Base-by-base conservation (phyloP, 306 rosid genomes). In the Pueraria montana region DNA sequence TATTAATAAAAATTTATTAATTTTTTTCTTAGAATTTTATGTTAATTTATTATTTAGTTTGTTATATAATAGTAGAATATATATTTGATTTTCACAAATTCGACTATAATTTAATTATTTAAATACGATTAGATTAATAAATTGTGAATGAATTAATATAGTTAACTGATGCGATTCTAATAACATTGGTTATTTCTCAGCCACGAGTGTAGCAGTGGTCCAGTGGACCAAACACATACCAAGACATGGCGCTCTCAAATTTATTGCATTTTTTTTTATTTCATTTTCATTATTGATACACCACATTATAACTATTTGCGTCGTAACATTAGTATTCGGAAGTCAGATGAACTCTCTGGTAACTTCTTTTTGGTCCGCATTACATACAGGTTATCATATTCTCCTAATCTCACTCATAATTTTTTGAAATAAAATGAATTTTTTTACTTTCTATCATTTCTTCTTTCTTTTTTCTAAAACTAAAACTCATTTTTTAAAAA, bases 241-340 rank as follows among this genome's bases (percentile, higher is more conserved):
- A 5, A 12, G 38, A 69, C 63, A 10, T 21, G 61, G n/a, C 23
- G 17, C 18, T 27, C 45, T 72, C 5, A 49, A 16, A 72, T 61
- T 77, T 12, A 32, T 42, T 49, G 58, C 65, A 38, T 52, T n/a
- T n/a, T n/a, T n/a, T n/a, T 61, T 77, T 12, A 32, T 42, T 49
- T 43, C 65, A 38, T 52, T 66, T 61, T 26, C 26, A 53, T 53
- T 8, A 18, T 18, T 3, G 12, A 18, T 8, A 8, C 26, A 18
- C 23, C 13, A 0, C 64, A 4, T 23, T 58, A 23, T 11, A 36
- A 5, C 4, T 6, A 8, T 30, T 30, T 30, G 4, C 4, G 4
- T 30, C 34, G 34, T 30, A 30, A 30, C 2, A n/a, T n/a, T 30
- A 30, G 2, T 30, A 30, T 8, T 52, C 21, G 13, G 10, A 56